Evolutionary conservation across 2,329 filamentous ascomycete genomes (phyloP).

Genomic region (Pezicula carpinea): DNA sequence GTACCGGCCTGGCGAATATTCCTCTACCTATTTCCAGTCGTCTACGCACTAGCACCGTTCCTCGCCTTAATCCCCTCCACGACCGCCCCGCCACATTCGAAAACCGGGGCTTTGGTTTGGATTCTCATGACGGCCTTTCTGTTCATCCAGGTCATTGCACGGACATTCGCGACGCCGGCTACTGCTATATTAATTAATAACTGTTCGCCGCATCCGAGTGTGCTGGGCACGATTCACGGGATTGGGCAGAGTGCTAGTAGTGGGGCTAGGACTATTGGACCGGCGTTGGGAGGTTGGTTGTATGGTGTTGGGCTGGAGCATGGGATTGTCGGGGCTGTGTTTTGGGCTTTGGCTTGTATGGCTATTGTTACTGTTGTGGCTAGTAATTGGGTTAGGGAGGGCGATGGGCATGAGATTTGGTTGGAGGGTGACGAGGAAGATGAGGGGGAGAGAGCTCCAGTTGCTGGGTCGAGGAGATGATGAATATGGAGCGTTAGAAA

Average conservation of each 20-base stretch:
- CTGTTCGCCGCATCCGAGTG: conserved; percentile 52
- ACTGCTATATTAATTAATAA: conserved; percentile 60
- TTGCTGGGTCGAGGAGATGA: neutral
- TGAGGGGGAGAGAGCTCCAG: conserved; percentile 20
- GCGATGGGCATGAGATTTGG: conserved; percentile 61
- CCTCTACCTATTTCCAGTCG: conserved; percentile 64
- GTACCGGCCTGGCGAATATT: conserved; percentile 64
- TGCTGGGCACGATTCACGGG: conserved; percentile 53
- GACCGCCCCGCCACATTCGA: conserved; percentile 21
- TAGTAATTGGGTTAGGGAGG: conserved; percentile 54
- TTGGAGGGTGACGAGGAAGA: conserved; percentile 56
- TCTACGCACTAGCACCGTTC: conserved; percentile 67
- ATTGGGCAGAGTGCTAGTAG: conserved; percentile 55
- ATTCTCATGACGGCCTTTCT: conserved; percentile 31
- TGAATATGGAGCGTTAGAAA: no score
- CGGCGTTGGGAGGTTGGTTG: conserved; percentile 53
- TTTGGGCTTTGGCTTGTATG: conserved; percentile 43
- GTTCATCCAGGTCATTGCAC: conserved; percentile 64
- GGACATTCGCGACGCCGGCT: conserved; percentile 62
- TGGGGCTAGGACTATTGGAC: conserved; percentile 54
- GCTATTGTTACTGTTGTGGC: conserved; percentile 44
- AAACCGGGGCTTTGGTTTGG: conserved; percentile 25
- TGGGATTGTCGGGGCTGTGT: conserved; percentile 46
- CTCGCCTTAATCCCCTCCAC: conserved; percentile 58
- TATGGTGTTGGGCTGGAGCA: conserved; percentile 54